Evolutionary conservation across 2,329 filamentous ascomycete genomes (phyloP).

Genomic region (Cladosporium phlei): DNA sequence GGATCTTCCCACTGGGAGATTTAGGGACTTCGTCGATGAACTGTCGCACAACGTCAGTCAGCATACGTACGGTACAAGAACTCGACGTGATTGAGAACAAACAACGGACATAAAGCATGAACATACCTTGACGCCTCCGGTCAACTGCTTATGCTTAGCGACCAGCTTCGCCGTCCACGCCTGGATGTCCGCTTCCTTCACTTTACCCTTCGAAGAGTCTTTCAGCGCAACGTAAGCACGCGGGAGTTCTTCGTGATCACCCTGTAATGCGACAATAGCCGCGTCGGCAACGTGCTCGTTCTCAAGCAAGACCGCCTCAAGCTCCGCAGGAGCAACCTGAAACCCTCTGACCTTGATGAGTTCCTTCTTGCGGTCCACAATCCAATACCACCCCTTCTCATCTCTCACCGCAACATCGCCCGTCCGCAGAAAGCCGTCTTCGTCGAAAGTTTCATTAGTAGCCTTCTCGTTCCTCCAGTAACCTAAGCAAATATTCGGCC

Average conservation of each 20-base stretch:
- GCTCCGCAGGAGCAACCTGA: slow-evolving; percentile 45
- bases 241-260: slow-evolving; percentile 42
- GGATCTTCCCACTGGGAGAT: slow-evolving; percentile 44
- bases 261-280: slow-evolving; percentile 43
- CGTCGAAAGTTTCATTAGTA: slow-evolving; percentile 65
- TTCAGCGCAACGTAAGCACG: slow-evolving; percentile 42
- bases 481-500: slow-evolving; percentile 74
- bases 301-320: slow-evolving; percentile 42
- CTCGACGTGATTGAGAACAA: no score
- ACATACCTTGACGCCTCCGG: slow-evolving; percentile 36
- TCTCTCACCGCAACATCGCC: slow-evolving; percentile 82
- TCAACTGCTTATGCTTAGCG: slow-evolving; percentile 43
- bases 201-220: slow-evolving; percentile 27
- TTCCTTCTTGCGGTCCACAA: slow-evolving; percentile 77
- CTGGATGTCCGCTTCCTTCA: slow-evolving; percentile 39
- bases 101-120: no score
- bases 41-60: slow-evolving; percentile 17
- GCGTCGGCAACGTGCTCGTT: slow-evolving; percentile 42
- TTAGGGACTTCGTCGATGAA: slow-evolving; percentile 47
- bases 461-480: slow-evolving; percentile 70
- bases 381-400: slow-evolving; percentile 74
- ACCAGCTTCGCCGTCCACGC: slow-evolving; percentile 42
- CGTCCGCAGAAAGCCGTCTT: slow-evolving; percentile 83
- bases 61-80: background rate
- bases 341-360: slow-evolving; percentile 52